phyloP scores from a whole-genome alignment of 2,329 filamentous ascomycete genomes.

The Cladosporium austrohemisphaericum region DNA sequence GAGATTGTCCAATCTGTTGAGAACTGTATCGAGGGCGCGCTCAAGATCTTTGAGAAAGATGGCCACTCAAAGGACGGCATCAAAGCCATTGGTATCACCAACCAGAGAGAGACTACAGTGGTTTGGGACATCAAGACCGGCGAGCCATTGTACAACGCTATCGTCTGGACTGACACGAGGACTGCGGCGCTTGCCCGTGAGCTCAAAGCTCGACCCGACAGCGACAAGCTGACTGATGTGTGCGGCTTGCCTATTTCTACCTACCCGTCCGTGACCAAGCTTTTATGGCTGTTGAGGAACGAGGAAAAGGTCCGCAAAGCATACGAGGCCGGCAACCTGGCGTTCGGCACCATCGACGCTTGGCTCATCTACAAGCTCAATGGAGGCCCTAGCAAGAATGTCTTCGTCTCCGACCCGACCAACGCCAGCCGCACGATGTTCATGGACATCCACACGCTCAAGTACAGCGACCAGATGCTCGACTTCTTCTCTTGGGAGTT shows the following conservation, averaged over 20 bases:
- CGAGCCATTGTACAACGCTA: constrained; percentile 75
- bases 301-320: constrained; percentile 65
- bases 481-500: constrained; percentile 68
- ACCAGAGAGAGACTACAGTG: constrained; percentile 83
- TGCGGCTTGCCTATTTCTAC: constrained; percentile 83
- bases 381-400: constrained; percentile 61
- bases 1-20: constrained; percentile 73
- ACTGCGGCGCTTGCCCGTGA: constrained; percentile 73
- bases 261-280: constrained; percentile 82
- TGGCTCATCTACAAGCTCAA: constrained; percentile 87
- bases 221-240: constrained; percentile 64
- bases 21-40: constrained; percentile 73
- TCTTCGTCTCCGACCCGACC: constrained; percentile 80
- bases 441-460: constrained; percentile 76
- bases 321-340: constrained; percentile 70
- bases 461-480: constrained; percentile 75
- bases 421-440: constrained; percentile 94
- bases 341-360: constrained; percentile 83
- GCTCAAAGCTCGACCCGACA: constrained; percentile 63
- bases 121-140: constrained; percentile 81
- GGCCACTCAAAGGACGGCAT: constrained; percentile 68
- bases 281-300: constrained; percentile 77
- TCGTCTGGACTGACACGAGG: constrained; percentile 87
- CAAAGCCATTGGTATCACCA: constrained; percentile 78
- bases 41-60: constrained; percentile 64